These are phyloP conservation scores for Punctularia strigosozonata DNA, from an alignment of 768 basidiomycete genomes.

Conservation along the genomic window DNA sequence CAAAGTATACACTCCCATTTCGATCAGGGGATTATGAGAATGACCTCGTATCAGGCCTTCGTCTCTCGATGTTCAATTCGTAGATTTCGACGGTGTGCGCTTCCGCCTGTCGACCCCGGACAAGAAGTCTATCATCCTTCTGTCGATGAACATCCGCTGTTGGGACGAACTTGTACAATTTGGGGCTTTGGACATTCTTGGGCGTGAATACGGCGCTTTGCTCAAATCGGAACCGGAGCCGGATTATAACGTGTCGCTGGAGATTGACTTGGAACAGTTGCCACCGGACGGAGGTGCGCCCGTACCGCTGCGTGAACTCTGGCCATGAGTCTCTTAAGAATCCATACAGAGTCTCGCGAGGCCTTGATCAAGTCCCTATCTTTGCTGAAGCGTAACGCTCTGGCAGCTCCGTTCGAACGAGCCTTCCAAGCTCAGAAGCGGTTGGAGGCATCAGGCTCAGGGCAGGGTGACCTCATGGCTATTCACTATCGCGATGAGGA, in stretches of 20 bases:
- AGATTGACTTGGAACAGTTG: conserved; percentile 78
- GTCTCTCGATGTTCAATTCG: conserved; percentile 88
- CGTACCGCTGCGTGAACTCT: neutral
- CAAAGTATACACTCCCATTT: conserved; percentile 42
- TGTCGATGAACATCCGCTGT: conserved; percentile 96
- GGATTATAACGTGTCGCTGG: conserved; percentile 82
- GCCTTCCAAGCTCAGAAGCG: conserved; percentile 78
- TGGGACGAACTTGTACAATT: conserved; percentile 89
- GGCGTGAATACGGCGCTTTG: conserved; percentile 72
- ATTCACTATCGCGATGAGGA: conserved; percentile 96
- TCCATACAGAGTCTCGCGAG: conserved; percentile 56
- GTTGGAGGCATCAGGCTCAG: conserved; percentile 59
- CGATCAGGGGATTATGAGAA: no score
- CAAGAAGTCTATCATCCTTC: conserved; percentile 66
- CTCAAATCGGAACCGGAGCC: conserved; percentile 61
- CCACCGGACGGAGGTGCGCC: conserved; percentile 69
- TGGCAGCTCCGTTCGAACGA: conserved; percentile 88
- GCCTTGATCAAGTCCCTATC: conserved; percentile 73
- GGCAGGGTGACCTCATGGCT: conserved; percentile 78
- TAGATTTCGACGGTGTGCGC: conserved; percentile 94
- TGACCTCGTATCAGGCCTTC: conserved; percentile 55
- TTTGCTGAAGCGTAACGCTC: conserved; percentile 82
- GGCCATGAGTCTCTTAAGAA: conserved; percentile 3
- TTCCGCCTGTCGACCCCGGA: conserved; percentile 88
- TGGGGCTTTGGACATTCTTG: conserved; percentile 71